phyloP scores from a whole-genome alignment of 495 filamentous ascomycete genomes.

The Hyaloscypha bicolor region DNA sequence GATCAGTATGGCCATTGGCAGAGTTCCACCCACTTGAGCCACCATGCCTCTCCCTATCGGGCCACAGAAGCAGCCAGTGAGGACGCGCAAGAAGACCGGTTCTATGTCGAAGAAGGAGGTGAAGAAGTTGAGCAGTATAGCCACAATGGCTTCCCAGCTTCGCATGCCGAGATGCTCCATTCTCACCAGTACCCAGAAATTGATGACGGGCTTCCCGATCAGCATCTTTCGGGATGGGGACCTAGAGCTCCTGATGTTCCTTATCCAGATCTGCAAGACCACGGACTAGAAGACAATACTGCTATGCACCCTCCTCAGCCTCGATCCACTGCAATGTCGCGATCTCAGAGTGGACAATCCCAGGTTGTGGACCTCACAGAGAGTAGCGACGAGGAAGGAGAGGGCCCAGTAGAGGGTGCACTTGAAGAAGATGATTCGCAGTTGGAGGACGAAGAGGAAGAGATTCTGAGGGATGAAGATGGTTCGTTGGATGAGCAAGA shows the following conservation, averaged over 20 bases:
- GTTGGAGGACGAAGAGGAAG: conserved; percentile 15
- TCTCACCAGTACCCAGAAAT: conserved; percentile 15
- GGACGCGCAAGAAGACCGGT: neutral
- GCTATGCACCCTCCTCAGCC: conserved; percentile 5
- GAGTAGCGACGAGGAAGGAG: conserved; percentile 34
- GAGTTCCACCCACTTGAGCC: conserved; percentile 19
- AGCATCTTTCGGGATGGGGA: conserved; percentile 3
- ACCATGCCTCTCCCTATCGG: neutral
- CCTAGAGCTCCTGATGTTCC: neutral
- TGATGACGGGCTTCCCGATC: conserved; percentile 1
- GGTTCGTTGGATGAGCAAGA: conserved; percentile 21
- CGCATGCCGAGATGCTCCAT: neutral
- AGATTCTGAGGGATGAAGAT: neutral
- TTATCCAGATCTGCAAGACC: conserved; percentile 23
- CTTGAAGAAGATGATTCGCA: conserved; percentile 23
- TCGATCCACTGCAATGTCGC: conserved; percentile 23
- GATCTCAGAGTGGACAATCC: conserved; percentile 25
- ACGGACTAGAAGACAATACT: conserved; percentile 11
- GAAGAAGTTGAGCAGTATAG: neutral
- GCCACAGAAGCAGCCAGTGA: neutral
- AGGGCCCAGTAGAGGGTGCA: neutral
- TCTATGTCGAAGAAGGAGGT: neutral
- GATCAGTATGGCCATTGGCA: conserved; percentile 27
- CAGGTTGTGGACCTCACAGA: conserved; percentile 33
- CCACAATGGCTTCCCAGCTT: neutral